Evolutionary conservation across 371 early-diverging fungal species (phyloP), one percentile per base, ranked within the genome.

Genomic region (Zychaea mexicana): DNA sequence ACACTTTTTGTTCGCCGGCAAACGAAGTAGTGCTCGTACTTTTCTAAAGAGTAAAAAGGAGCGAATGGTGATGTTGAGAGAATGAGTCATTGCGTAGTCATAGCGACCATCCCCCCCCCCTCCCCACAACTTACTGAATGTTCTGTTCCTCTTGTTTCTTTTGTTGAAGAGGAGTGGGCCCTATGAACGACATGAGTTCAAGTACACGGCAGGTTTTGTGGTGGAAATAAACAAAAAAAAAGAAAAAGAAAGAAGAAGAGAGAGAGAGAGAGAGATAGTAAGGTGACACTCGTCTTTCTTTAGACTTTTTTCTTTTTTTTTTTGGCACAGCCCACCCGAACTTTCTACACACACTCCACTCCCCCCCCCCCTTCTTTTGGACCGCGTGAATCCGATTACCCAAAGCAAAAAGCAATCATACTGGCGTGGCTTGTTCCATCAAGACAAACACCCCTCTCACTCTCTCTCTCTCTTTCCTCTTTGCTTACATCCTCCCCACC

Each of bases 1-100:
- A 71, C 88, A 88, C 68, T 86, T 85, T 70, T 84, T 85, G 74
- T 86, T 86, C 61, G 79, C 85, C 21, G 85, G 83, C 26, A 80
- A 60, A 28, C 67, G 71, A 22, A 80, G 64, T 17, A 77, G 57
- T 12, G 70, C 76, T 58, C 68, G 69, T 26, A 80, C 55, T 63
- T 68, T 66, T 67, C 80, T 80, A 63, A n/a, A n/a, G n/a, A n/a
- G n/a, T n/a, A n/a, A n/a, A n/a, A n/a, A n/a, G n/a, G n/a, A n/a
- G n/a, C n/a, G n/a, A n/a, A n/a, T n/a, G n/a, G 46, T 52, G 22
- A 42, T 26, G 24, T n/a, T 38, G 19, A 24, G 13, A 32, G 21
- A 61, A 32, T 26, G n/a, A n/a, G n/a, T n/a, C n/a, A n/a, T n/a
- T n/a, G n/a, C n/a, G n/a, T n/a, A n/a, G n/a, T n/a, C n/a, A n/a